These are phyloP conservation scores for Mycena leptocephala DNA, from an alignment of 768 basidiomycete species.

Conservation along the genomic window DNA sequence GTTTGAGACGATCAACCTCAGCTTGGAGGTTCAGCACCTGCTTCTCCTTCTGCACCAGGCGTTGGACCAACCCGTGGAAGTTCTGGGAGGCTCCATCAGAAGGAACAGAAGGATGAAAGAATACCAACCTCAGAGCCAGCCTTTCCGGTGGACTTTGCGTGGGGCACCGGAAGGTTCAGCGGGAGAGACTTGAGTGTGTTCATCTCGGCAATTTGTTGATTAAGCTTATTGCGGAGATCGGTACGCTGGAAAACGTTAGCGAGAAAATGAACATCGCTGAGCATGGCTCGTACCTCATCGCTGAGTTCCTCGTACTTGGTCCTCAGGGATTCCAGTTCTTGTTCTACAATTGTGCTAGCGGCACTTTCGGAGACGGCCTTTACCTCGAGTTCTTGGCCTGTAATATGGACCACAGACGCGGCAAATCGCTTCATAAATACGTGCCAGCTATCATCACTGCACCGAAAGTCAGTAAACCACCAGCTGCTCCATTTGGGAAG, in stretches of 20 bases:
- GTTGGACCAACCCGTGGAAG: slow-evolving; percentile 83
- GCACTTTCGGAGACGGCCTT: slow-evolving; percentile 46
- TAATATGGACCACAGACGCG: slow-evolving; percentile 75
- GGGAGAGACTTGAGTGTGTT: slow-evolving; percentile 75
- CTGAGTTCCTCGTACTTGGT: slow-evolving; percentile 74
- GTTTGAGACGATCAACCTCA: slow-evolving; percentile 77
- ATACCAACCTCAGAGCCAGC: slow-evolving; percentile 69
- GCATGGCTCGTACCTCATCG: slow-evolving; percentile 68
- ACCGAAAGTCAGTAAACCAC: slow-evolving; percentile 31
- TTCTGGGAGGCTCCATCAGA: slow-evolving; percentile 55
- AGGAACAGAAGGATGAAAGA: slow-evolving; percentile 3
- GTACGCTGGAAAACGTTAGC: slow-evolving; percentile 57
- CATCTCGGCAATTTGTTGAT: slow-evolving; percentile 75
- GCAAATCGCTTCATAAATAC: slow-evolving; percentile 74
- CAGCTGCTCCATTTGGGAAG: not conserved
- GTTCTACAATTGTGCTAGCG: slow-evolving; percentile 54
- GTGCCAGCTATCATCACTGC: slow-evolving; percentile 79
- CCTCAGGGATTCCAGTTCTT: slow-evolving; percentile 75
- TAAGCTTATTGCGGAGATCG: slow-evolving; percentile 68
- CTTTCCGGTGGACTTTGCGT: slow-evolving; percentile 62
- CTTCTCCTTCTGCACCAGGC: slow-evolving; percentile 89
- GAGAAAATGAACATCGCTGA: not conserved
- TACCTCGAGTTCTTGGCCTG: slow-evolving; percentile 75
- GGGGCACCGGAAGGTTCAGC: slow-evolving; percentile 52
- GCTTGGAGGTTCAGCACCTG: slow-evolving; percentile 82